Evolutionary conservation across 441 rosid species (phyloP), one percentile per base, ranked within the genome.

Genomic region (Eruca vesicaria): DNA sequence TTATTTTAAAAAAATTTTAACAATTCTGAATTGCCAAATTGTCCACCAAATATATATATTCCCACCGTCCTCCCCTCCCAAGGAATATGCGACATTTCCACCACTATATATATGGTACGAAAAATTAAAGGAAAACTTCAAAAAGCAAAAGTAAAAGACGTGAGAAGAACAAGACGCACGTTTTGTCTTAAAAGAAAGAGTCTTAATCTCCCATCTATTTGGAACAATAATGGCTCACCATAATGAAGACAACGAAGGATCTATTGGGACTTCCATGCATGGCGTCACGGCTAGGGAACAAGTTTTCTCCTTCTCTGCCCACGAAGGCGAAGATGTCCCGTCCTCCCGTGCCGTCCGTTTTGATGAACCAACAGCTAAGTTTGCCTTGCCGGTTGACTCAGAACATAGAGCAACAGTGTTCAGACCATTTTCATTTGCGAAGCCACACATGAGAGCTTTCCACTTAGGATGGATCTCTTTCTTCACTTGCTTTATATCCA

Each of bases 191-290:
- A 0, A 63, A 33, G 48, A 71, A 58, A 41, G 15, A 50, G 26
- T 63, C 53, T 50, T 72, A 62, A 52, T 62, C 60, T 60, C 74
- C 68, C 60, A 53, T 23, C n/a, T 21, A 12, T 62, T 63, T 28
- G 68, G 68, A 73, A 64, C 43, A 73, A 73, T 4, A 64, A 74
- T 66, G 78, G 59, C 63, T 45, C 8, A 57, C 21, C n/a, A 63
- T 2, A 65, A 55, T 19, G 62, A 64, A 7, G 77, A 73, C 31
- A 64, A 35, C 31, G 71, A 35, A 16, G 55, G 55, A 20, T 48
- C 55, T 48, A 16, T 48, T 48, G 21, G 55, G 55, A 48, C 55
- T 48, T 48, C 55, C 55, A 15, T 48, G 55, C 55, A 48, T 48
- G 55, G 55, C 15, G 55, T 48, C 55, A 48, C 55, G 10, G 55